phyloP scores from a whole-genome alignment of 148 eudicot species.

The Rhododendron kiyosumense region DNA sequence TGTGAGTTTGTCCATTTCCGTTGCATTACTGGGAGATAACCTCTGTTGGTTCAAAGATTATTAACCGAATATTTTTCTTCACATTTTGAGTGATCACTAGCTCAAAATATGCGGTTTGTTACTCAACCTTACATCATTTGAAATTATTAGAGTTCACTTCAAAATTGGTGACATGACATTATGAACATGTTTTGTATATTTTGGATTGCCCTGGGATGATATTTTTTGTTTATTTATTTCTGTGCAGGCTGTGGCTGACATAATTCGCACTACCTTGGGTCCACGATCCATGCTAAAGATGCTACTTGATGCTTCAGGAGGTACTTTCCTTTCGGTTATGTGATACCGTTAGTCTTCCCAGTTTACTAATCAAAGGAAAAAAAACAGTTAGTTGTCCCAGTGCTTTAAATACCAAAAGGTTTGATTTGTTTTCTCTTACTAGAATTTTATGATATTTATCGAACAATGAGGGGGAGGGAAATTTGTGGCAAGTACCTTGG shows the following conservation, averaged over 20 bases:
- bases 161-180: neutral
- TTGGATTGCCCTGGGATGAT: conserved; percentile 6
- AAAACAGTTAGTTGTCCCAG: neutral
- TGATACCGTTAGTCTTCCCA: neutral
- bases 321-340: conserved; percentile 26
- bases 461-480: neutral
- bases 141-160: neutral
- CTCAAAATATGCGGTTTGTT: neutral
- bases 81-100: neutral
- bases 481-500: neutral
- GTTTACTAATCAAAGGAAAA: neutral
- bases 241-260: conserved; percentile 90
- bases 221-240: neutral
- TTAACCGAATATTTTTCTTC: neutral
- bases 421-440: neutral
- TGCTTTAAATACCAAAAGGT: neutral
- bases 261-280: conserved; percentile 95
- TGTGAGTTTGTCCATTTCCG: neutral
- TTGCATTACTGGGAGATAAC: neutral
- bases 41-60: neutral
- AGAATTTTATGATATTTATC: neutral
- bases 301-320: conserved; percentile 96
- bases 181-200: neutral
- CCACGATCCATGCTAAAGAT: conserved; percentile 97
- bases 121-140: neutral